Evolutionary conservation across 192 early-diverging fungal genomes (phyloP).

Genomic region (Coemansia sp.): DNA sequence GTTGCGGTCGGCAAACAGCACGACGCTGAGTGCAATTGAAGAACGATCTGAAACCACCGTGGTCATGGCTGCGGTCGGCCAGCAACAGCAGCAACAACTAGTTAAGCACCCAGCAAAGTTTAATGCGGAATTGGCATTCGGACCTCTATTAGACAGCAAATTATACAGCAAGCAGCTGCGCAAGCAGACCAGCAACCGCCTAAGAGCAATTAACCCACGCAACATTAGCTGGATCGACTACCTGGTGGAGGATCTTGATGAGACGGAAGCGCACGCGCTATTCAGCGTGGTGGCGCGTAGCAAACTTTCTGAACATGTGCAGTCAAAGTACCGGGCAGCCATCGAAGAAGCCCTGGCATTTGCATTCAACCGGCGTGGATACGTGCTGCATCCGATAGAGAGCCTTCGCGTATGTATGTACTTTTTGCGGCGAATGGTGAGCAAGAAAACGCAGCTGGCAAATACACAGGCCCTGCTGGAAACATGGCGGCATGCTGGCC

Average conservation of each 20-base stretch:
- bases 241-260: slow-evolving; percentile 24
- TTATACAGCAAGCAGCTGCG: slow-evolving; percentile 8
- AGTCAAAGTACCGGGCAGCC: slow-evolving; percentile 17
- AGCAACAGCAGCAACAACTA: slow-evolving; percentile 12
- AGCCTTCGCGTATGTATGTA: slow-evolving; percentile 35
- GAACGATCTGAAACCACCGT: background rate
- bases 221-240: slow-evolving; percentile 41
- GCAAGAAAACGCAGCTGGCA: background rate
- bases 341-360: slow-evolving; percentile 44
- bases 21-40: slow-evolving; percentile 2
- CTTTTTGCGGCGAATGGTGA: slow-evolving; percentile 18
- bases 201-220: slow-evolving; percentile 19
- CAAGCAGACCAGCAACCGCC: background rate
- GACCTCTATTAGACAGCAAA: slow-evolving; percentile 14
- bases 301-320: slow-evolving; percentile 13
- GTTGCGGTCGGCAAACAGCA: slow-evolving; percentile 20
- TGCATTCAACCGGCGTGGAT: slow-evolving; percentile 35
- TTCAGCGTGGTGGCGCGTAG: slow-evolving; percentile 30
- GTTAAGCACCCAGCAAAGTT: background rate
- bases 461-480: background rate
- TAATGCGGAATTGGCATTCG: background rate
- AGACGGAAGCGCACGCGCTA: slow-evolving; percentile 19
- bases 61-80: slow-evolving; percentile 6
- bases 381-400: slow-evolving; percentile 26
- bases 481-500: slow-evolving; percentile 25